Percentiles rank a stretch among this genome's conserved stretches.
These are phyloP conservation scores for Beauveria sp. DNA, from an alignment of 2,329 filamentous ascomycete genomes.

Conservation along the genomic window DNA sequence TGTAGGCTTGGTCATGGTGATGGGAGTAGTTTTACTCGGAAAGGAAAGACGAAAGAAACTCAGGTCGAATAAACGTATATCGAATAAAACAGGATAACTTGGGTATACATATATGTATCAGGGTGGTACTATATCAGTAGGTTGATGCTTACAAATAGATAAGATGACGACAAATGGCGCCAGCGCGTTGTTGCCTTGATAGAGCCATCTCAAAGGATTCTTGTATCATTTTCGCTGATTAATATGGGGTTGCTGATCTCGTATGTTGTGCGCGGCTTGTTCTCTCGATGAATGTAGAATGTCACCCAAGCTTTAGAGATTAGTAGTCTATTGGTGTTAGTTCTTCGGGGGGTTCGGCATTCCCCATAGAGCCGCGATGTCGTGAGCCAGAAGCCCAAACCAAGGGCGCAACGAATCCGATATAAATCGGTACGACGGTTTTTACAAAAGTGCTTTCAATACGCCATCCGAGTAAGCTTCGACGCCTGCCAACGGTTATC, in stretches of 20 bases:
- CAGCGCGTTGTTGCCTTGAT: neutral
- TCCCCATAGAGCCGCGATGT: neutral
- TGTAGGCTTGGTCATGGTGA: slow-evolving; percentile 26
- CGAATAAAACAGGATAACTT: too few species aligned
- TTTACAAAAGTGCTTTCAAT: too few species aligned
- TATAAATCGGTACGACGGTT: too few species aligned
- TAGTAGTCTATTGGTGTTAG: too few species aligned
- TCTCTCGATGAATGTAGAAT: too few species aligned
- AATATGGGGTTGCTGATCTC: neutral
- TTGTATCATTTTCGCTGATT: slow-evolving; percentile 6
- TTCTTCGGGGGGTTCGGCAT: neutral
- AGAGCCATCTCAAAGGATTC: neutral
- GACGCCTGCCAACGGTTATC: neutral
- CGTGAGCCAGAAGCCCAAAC: neutral
- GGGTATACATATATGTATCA: neutral
- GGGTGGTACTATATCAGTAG: neutral
- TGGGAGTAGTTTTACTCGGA: neutral
- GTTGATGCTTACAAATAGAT: slow-evolving; percentile 5
- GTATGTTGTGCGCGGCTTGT: too few species aligned
- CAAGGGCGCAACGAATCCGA: too few species aligned
- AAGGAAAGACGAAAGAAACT: neutral
- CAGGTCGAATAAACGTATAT: neutral
- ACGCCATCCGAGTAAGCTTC: too few species aligned
- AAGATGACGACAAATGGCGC: slow-evolving; percentile 8
- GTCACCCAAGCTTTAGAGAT: too few species aligned